Evolutionary conservation across 768 basidiomycete genomes (phyloP).

Genomic region (Krasilnikovozyma curviuscula): DNA sequence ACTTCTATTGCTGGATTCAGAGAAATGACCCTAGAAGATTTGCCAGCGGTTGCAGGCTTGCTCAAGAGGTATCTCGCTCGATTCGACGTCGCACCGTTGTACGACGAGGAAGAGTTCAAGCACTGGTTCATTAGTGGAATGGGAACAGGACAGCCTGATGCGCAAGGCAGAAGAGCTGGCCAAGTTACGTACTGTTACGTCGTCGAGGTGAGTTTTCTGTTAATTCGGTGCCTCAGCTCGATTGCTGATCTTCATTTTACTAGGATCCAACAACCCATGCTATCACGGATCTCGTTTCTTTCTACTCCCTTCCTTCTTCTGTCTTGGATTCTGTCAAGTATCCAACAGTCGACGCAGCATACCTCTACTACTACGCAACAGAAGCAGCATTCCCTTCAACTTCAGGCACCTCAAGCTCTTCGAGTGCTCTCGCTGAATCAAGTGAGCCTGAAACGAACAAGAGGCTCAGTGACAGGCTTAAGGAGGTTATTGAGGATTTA

Average conservation of each 20-base stretch:
- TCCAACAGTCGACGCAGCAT: slow-evolving; percentile 67
- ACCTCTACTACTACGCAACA: slow-evolving; percentile 87
- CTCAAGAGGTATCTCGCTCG: slow-evolving; percentile 60
- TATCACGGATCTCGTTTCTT: slow-evolving; percentile 91
- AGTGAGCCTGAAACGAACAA: slow-evolving; percentile 26
- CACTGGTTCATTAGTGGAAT: slow-evolving; percentile 79
- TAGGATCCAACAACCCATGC: slow-evolving; percentile 62
- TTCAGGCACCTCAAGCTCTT: slow-evolving; percentile 6
- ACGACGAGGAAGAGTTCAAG: slow-evolving; percentile 53
- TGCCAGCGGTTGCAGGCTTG: slow-evolving; percentile 48
- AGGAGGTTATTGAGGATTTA: slow-evolving; percentile 56
- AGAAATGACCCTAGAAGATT: slow-evolving; percentile 68
- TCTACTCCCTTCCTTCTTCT: slow-evolving; percentile 88
- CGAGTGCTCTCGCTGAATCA: slow-evolving; percentile 3
- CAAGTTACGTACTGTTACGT: slow-evolving; percentile 70
- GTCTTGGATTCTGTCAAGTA: slow-evolving; percentile 61
- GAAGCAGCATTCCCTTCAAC: slow-evolving; percentile 40
- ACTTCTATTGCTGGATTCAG: slow-evolving; percentile 40
- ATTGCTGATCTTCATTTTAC: neutral
- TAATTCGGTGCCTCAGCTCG: neutral
- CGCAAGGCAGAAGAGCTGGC: slow-evolving; percentile 28
- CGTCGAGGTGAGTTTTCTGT: slow-evolving; percentile 50
- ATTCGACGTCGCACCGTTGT: slow-evolving; percentile 62
- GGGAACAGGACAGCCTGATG: slow-evolving; percentile 39
- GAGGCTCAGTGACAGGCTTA: slow-evolving; percentile 47